Evolutionary conservation across 202 grass and related monocot species (phyloP).

Genomic region (Carex arenaria): DNA sequence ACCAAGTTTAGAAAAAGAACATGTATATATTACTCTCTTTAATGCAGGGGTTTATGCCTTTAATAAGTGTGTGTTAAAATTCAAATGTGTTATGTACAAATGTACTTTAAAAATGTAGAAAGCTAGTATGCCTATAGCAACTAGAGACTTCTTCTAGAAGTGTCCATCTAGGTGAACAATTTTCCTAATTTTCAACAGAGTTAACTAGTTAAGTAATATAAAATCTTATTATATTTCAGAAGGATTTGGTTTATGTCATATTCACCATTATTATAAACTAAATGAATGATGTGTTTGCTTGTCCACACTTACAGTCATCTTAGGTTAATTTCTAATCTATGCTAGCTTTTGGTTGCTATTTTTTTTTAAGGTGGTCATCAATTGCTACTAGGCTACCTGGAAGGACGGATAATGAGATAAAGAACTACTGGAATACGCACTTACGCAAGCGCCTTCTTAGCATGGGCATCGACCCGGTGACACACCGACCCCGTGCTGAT

Average conservation of each 20-base stretch:
- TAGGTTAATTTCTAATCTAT: neutral
- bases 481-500: slow-evolving; percentile 62
- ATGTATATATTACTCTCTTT: neutral
- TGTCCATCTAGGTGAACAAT: neutral
- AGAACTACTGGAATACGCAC: slow-evolving; percentile 99
- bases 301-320: neutral
- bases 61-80: neutral
- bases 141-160: neutral
- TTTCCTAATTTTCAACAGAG: neutral
- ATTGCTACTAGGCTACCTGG: slow-evolving; percentile 70
- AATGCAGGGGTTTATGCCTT: neutral
- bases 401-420: slow-evolving; percentile 92
- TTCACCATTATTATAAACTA: slow-evolving; percentile 6
- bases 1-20: neutral
- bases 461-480: slow-evolving; percentile 88
- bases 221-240: neutral
- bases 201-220: neutral
- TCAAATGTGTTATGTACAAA: neutral
- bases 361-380: slow-evolving; percentile 57
- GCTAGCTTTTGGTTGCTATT: neutral
- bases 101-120: neutral
- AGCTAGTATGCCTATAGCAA: neutral
- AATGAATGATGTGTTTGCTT: neutral
- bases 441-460: slow-evolving; percentile 66
- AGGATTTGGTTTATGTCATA: slow-evolving; percentile 16